Base-by-base conservation (phyloP, 441 rosid species). In the Kokia cookei region DNA sequence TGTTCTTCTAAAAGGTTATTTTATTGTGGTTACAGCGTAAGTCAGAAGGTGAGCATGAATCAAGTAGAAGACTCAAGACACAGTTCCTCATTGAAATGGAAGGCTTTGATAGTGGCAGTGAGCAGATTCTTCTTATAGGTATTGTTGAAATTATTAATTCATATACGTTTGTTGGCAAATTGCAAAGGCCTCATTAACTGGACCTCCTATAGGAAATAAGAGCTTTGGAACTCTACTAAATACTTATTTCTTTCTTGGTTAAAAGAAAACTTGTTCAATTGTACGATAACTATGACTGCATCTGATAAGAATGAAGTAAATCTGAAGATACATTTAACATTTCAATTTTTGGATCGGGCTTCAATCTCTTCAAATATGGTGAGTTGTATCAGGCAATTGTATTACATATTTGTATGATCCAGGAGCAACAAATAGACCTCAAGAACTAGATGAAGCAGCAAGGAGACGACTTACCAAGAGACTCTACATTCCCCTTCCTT, bases 381-480 rank as follows among this genome's bases (percentile, higher is more conserved):
- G 26, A 29, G 27, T 50, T 17, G 19, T 29, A 11, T 24, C 4
- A 22, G 9, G 47, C 19, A 47, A 50, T 71, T 58, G 32, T 22
- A 37, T 29, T 58, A 22, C 69, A 17, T 76, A 58, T 75, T 17
- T 65, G 47, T 59, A 62, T 79, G 62, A 62, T 84, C 19, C 83
- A 96, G 97, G 99, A 77, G 99, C 99, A 67, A 93, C 98, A 51
- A 96, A 93, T 85, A 86, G 97, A 74, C 98, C 99, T 69, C 99
- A 93, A 80, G 99, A 93, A 83, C 97, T 96, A 24, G 98, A 96
- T 84, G 98, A 96, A 83, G 97, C 98, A 69, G 98, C 98, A 50
- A 79, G 98, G 78, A 93, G 97, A 78, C 86, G 97, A 75, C 97
- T 96, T 71, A 89, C 94, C 26, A 93, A 95, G 85, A 86, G 97